Conservation (phyloP, 2,329 filamentous ascomycete genomes). For the Fusarium buxicola region DNA sequence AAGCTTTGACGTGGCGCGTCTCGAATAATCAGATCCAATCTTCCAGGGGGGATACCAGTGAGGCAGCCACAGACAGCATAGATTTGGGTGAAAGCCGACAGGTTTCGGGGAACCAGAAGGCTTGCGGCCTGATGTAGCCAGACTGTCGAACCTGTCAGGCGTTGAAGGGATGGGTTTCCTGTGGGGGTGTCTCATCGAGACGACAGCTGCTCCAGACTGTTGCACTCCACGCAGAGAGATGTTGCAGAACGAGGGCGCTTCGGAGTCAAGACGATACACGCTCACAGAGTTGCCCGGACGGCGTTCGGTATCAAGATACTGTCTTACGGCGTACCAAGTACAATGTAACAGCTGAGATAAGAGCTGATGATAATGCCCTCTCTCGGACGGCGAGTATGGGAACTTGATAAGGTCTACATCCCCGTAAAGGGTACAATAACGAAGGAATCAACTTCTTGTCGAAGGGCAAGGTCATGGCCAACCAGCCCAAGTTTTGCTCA, state of each 20-base stretch:
- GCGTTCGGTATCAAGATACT: conserved; percentile 1
- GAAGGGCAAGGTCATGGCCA: too few relatives aligned
- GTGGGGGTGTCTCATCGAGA: conserved; percentile 9
- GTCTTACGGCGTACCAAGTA: conserved; percentile 13
- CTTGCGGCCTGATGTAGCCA: not conserved
- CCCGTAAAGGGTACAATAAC: not conserved
- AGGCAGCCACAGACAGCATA: not conserved
- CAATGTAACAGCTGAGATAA: conserved; percentile 14
- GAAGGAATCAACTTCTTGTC: too few relatives aligned
- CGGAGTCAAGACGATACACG: conserved; percentile 1
- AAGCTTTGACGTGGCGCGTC: not conserved
- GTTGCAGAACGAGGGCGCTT: conserved; percentile 6
- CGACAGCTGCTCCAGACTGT: conserved; percentile 10
- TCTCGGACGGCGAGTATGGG: not conserved
- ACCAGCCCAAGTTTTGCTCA: too few relatives aligned
- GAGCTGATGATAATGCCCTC: not conserved
- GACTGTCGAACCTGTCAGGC: not conserved
- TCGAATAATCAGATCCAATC: not conserved
- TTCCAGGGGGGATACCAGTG: not conserved
- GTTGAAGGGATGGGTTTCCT: not conserved
- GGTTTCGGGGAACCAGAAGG: conserved; percentile 10
- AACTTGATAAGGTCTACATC: not conserved
- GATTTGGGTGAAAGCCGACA: conserved; percentile 5
- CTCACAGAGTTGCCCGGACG: not conserved
- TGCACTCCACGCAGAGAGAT: conserved; percentile 2